A percentile compares a stretch with the other conserved stretches of the same genome.
phyloP scores from a whole-genome alignment of 176 grass and related monocot genomes.

The Pontederia paniculata region DNA sequence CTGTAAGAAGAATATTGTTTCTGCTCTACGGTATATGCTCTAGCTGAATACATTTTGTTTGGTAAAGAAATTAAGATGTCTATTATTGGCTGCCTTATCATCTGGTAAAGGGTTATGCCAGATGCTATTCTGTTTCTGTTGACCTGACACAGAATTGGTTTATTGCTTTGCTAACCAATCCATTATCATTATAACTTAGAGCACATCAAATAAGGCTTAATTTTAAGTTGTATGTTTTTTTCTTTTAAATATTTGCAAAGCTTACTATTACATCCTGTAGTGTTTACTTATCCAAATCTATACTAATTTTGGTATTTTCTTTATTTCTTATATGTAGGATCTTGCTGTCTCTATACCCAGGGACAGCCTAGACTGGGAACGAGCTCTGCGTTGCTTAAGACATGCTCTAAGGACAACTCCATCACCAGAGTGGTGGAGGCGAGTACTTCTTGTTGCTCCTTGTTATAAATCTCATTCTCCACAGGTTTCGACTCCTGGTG shows the following conservation, averaged over 20 bases:
- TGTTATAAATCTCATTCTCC: slow-evolving; percentile 69
- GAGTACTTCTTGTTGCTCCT: slow-evolving; percentile 86
- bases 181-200: too few species aligned
- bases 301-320: not conserved
- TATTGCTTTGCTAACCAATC: too few species aligned
- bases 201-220: too few species aligned
- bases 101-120: too few species aligned
- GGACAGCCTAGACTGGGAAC: slow-evolving; percentile 89
- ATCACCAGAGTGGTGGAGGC: slow-evolving; percentile 99
- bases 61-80: too few species aligned
- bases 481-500: slow-evolving; percentile 79
- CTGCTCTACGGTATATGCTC: too few species aligned
- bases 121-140: too few species aligned
- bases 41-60: too few species aligned
- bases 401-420: slow-evolving; percentile 91
- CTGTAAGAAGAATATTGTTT: too few species aligned
- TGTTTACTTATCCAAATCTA: not conserved
- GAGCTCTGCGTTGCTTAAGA: slow-evolving; percentile 87
- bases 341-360: slow-evolving; percentile 81
- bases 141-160: too few species aligned
- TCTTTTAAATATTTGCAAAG: not conserved
- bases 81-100: too few species aligned
- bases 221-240: too few species aligned
- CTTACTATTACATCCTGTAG: not conserved
- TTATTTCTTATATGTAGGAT: slow-evolving; percentile 38